Evolutionary conservation across 2,329 filamentous ascomycete genomes (phyloP).

Genomic region (Keithomyces neogunnii): DNA sequence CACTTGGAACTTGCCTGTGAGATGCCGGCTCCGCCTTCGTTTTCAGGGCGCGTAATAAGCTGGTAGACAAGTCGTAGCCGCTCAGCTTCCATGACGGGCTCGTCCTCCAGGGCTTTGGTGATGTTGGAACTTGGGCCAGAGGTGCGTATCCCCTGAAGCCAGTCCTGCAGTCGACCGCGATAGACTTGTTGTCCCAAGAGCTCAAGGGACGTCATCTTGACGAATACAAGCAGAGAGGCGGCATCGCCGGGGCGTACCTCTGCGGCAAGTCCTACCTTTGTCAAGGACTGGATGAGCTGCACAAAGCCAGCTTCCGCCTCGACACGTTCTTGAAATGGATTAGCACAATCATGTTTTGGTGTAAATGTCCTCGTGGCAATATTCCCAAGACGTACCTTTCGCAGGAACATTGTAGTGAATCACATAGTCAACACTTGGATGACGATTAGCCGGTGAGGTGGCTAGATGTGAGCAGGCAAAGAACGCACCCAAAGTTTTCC

Average conservation of each 20-base stretch:
- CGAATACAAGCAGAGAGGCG: slow-evolving; percentile 71
- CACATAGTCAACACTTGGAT: slow-evolving; percentile 74
- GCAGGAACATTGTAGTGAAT: slow-evolving; percentile 67
- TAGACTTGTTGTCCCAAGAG: slow-evolving; percentile 76
- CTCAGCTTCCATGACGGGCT: slow-evolving; percentile 82
- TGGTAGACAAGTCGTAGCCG: slow-evolving; percentile 80
- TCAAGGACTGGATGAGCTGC: slow-evolving; percentile 66
- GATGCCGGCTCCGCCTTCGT: slow-evolving; percentile 73
- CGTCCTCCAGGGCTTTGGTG: slow-evolving; percentile 54
- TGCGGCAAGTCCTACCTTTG: slow-evolving; percentile 71
- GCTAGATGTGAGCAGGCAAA: background rate
- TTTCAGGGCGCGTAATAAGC: slow-evolving; percentile 64
- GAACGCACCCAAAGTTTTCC: slow-evolving; percentile 32
- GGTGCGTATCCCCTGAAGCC: slow-evolving; percentile 80
- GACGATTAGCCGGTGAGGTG: slow-evolving; percentile 6
- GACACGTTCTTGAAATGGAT: slow-evolving; percentile 44
- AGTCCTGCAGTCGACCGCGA: slow-evolving; percentile 82
- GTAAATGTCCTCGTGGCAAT: background rate
- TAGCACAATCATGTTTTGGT: background rate
- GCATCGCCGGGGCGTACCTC: slow-evolving; percentile 78
- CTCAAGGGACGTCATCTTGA: slow-evolving; percentile 67
- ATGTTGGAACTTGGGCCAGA: slow-evolving; percentile 69
- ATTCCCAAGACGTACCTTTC: slow-evolving; percentile 40
- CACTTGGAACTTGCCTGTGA: slow-evolving; percentile 61
- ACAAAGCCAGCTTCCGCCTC: slow-evolving; percentile 69